Conservation (phyloP, 1,139 yeast species). For the Kodamaea alishanica region DNA sequence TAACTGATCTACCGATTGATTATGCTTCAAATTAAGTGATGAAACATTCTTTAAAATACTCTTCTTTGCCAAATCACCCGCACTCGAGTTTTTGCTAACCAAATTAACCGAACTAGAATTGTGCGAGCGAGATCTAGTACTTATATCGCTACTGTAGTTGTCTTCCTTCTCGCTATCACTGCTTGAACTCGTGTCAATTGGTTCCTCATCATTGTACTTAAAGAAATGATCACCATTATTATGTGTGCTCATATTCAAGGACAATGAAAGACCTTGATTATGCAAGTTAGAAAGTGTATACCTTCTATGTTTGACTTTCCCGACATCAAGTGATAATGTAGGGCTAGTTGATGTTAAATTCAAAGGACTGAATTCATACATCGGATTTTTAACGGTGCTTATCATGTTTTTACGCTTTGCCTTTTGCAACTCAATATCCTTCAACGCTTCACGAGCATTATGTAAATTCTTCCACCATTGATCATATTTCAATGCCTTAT, state of each 20-base stretch:
- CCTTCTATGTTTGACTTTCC: conserved; percentile 28
- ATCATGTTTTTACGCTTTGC: conserved; percentile 10
- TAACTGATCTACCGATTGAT: conserved; percentile 17
- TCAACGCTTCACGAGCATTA: conserved; percentile 48
- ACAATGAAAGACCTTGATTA: conserved; percentile 67
- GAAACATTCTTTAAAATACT: neutral
- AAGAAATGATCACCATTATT: conserved; percentile 25
- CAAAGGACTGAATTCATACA: conserved; percentile 23
- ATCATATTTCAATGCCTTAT: conserved; percentile 31
- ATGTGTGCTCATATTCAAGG: conserved; percentile 61
- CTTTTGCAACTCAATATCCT: conserved; percentile 32
- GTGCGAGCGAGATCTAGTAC: conserved; percentile 1
- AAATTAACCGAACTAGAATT: conserved; percentile 4
- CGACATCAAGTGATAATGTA: conserved; percentile 9
- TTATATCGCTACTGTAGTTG: conserved; percentile 12
- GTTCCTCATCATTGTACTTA: conserved; percentile 17
- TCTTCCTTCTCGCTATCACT: conserved; percentile 31
- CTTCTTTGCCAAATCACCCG: neutral
- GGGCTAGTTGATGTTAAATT: conserved; percentile 22
- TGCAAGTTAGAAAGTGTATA: conserved; percentile 60
- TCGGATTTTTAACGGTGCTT: conserved; percentile 8
- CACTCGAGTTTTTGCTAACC: conserved; percentile 4
- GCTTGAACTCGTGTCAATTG: conserved; percentile 21
- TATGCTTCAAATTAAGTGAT: conserved; percentile 1
- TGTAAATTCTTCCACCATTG: conserved; percentile 68